A percentile compares a stretch with the other conserved stretches of the same genome.
These are phyloP conservation scores for Lachancea dasiensis DNA, from an alignment of 805 yeast species.

Conservation along the genomic window DNA sequence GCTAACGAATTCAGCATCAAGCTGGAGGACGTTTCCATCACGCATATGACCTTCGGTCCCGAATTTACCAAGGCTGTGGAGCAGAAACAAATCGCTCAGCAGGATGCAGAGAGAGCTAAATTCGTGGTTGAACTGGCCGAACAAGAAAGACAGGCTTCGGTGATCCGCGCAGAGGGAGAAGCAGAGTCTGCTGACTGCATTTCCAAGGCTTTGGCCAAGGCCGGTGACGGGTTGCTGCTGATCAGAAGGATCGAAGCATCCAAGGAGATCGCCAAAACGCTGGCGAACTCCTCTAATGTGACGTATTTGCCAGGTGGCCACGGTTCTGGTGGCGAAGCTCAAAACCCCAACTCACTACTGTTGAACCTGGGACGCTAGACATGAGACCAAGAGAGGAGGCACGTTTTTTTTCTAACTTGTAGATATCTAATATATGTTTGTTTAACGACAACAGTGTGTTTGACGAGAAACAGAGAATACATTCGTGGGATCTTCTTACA, in stretches of 20 bases:
- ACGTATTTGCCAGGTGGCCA: slow-evolving; percentile 69
- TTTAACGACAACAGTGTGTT: too few species aligned
- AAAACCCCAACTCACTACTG: slow-evolving; percentile 47
- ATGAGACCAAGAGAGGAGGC: not conserved
- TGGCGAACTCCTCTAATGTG: slow-evolving; percentile 77
- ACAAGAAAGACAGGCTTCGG: slow-evolving; percentile 91
- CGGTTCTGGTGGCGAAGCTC: slow-evolving; percentile 37
- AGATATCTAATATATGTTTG: too few species aligned
- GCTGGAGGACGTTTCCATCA: slow-evolving; percentile 94
- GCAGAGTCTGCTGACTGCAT: slow-evolving; percentile 97
- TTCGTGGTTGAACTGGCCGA: slow-evolving; percentile 93
- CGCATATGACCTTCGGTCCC: slow-evolving; percentile 94
- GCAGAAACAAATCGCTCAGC: slow-evolving; percentile 98
- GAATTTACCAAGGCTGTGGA: slow-evolving; percentile 98
- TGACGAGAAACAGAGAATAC: too few species aligned
- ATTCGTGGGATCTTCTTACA: too few species aligned
- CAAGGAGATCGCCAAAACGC: slow-evolving; percentile 86
- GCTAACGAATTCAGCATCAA: slow-evolving; percentile 85
- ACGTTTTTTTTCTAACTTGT: too few species aligned
- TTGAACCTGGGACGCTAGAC: slow-evolving; percentile 66
- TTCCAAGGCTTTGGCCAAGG: slow-evolving; percentile 84
- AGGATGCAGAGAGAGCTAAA: slow-evolving; percentile 96
- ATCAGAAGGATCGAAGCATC: slow-evolving; percentile 96
- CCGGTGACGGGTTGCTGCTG: slow-evolving; percentile 91
- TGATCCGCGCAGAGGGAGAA: slow-evolving; percentile 98